Evolutionary conservation across 2,329 filamentous ascomycete genomes (phyloP), one percentile per base, ranked within the genome.

Genomic region (Scedosporium dehoogii): DNA sequence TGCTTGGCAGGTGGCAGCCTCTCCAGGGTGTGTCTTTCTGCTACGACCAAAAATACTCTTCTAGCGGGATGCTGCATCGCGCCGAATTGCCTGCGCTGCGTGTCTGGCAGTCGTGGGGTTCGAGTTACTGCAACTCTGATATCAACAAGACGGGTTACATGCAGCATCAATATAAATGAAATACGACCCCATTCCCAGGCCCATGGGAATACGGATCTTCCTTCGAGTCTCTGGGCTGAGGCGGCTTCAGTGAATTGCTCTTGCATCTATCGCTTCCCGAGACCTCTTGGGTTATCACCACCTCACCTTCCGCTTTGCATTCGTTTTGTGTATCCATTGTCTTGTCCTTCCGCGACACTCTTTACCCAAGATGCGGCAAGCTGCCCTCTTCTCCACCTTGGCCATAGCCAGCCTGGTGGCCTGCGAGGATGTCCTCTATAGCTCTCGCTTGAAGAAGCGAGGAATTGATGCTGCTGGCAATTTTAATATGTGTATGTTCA

Each of bases 381-480:
- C 16, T 38, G 6, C 23, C n/a, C 58, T 62, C 16, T 23, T 62
- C 27, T 63, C 63, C 10, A 63, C 67, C 4, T 62, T 71, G 55
- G 64, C 68, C 25, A 61, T 69, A 29, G 70, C 66, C 56, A 69
- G 70, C 21, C 60, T 74, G 51, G 67, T 66, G 2, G 65, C 70
- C n/a, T 73, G 73, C 48, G 77, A 79, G 61, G 80, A 83, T 68
- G 75, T 75, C 12, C 73, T 84, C 27, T 75, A 78, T 68, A 83
- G 79, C 71, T 74, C 73, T 66, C 77, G 77, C 41, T 66, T 81
- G 48, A 67, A 69, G 48, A 84, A 81, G 73, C 79, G 81, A 41
- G 79, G 76, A 64, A 71, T 80, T 57, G 77, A 82, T 66, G 70
- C 71, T 25, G 69, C 75, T 3, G 80, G 80, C 42, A 76, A 83